A percentile compares a stretch with the other conserved stretches of the same genome.
Conservation (phyloP, 2,329 filamentous ascomycete species). For the Colletotrichum paranaense region DNA sequence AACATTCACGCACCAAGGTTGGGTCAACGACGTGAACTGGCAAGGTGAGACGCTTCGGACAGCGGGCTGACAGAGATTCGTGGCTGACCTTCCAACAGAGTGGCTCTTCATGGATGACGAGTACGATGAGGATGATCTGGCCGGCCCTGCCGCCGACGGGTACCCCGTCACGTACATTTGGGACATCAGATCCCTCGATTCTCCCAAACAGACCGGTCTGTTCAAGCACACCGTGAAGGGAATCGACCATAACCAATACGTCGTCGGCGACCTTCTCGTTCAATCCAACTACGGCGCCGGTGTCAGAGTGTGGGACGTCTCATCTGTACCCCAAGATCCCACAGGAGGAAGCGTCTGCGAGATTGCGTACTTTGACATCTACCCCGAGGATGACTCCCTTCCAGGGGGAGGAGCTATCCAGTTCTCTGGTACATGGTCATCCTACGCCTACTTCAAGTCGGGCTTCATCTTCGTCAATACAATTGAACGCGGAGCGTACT, state of each 20-base stretch:
- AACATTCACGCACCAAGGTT: slow-evolving; percentile 68
- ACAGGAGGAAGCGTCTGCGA: slow-evolving; percentile 54
- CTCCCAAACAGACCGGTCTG: slow-evolving; percentile 54
- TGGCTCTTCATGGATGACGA: slow-evolving; percentile 61
- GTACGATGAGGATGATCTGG: slow-evolving; percentile 56
- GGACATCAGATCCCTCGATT: slow-evolving; percentile 55
- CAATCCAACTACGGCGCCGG: slow-evolving; percentile 61
- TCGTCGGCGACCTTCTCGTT: slow-evolving; percentile 52
- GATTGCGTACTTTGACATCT: slow-evolving; percentile 58
- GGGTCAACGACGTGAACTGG: slow-evolving; percentile 57
- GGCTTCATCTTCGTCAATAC: slow-evolving; percentile 56
- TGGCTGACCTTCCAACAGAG: background rate
- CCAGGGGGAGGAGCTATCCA: slow-evolving; percentile 48
- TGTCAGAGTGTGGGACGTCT: slow-evolving; percentile 49
- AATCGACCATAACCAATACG: slow-evolving; percentile 60
- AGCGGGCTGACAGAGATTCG: background rate
- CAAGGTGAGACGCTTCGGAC: slow-evolving; percentile 43
- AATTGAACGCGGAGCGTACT: slow-evolving; percentile 55
- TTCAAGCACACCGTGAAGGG: slow-evolving; percentile 50
- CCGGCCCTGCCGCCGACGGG: slow-evolving; percentile 51
- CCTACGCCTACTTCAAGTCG: slow-evolving; percentile 55
- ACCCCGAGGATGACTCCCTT: slow-evolving; percentile 58
- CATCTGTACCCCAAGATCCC: slow-evolving; percentile 44
- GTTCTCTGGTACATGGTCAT: slow-evolving; percentile 56
- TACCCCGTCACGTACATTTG: slow-evolving; percentile 62